Base-by-base conservation (phyloP, 179 eudicot genomes). In the Beta macrorhiza region DNA sequence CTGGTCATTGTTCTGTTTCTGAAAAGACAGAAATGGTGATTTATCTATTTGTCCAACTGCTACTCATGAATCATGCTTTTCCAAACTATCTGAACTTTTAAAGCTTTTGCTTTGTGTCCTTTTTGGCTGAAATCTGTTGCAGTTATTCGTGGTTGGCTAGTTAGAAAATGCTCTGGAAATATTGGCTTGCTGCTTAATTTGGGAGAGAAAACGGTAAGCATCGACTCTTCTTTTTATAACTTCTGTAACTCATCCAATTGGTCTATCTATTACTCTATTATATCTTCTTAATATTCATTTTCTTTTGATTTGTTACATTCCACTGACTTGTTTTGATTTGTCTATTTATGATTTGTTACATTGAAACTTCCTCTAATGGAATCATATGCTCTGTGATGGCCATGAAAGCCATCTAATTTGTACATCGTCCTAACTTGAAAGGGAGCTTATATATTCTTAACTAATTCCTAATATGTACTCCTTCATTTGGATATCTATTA, bases 121-220 rank as follows among this genome's bases (percentile, higher is more conserved):
- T 58, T 61, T 80, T 49, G 45, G 49, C 49, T 53, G 42, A 74
- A 45, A 76, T 64, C 11, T 82, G 73, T 79, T 85, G 81, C 90
- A 96, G 99, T 84, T 79, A 86, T 92, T 79, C 97, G 99, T 57
- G 99, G 97, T 74, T 96, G 96, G 93, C 86, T 94, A 72, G 97
- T 96, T 74, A 89, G 99, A 82, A 92, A 93, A 85, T 96, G 98
- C 89, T 94, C 97, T 22, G 97, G 98, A 76, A 97, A 92, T 68
- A 86, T 92, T 82, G 98, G 90, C 64, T 77, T 93, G 83, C 88
- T 93, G 82, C 88, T 75, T 9, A 93, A 91, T 77, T 85, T 86
- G 68, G 99, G 94, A 51, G 84, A 86, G 20, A 89, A 82, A 83
- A 89, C 89, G 91, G 97, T 91, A 87, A 74, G 15, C 49, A 9